These are phyloP conservation scores for Amanita pallidorosea DNA, from an alignment of 768 basidiomycete genomes.

Conservation along the genomic window DNA sequence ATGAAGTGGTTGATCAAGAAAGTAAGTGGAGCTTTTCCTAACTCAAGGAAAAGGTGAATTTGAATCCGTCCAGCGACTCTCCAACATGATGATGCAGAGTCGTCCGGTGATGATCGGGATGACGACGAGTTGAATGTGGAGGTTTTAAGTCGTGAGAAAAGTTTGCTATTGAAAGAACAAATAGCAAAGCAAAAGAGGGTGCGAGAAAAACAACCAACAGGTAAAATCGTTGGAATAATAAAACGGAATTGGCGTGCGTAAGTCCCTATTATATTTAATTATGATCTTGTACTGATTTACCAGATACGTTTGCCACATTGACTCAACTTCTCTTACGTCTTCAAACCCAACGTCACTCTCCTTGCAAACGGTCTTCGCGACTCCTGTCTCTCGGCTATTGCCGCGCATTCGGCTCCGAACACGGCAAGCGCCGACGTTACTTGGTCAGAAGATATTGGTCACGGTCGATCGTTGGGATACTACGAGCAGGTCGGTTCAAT, in stretches of 20 bases:
- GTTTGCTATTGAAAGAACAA: constrained; percentile 25
- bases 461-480: constrained; percentile 89
- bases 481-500: constrained; percentile 41
- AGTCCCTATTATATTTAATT: constrained; percentile 17
- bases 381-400: constrained; percentile 82
- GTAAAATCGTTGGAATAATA: constrained; percentile 81
- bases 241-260: constrained; percentile 95
- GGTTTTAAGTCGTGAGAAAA: constrained; percentile 29
- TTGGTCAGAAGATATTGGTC: constrained; percentile 93
- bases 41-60: not conserved
- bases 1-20: constrained; percentile 93
- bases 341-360: constrained; percentile 69
- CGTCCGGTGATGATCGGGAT: constrained; percentile 49
- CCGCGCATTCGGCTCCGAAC: constrained; percentile 93
- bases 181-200: constrained; percentile 14
- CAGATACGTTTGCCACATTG: constrained; percentile 93
- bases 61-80: constrained; percentile 45
- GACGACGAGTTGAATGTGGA: constrained; percentile 30
- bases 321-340: constrained; percentile 77
- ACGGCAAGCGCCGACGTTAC: constrained; percentile 79
- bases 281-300: not conserved
- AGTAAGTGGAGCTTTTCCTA: constrained; percentile 23
- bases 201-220: constrained; percentile 79
- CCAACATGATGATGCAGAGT: constrained; percentile 81
- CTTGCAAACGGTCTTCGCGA: constrained; percentile 88